Conservation (phyloP, 768 basidiomycete species). For the Tylopilus cervinicoccineus region DNA sequence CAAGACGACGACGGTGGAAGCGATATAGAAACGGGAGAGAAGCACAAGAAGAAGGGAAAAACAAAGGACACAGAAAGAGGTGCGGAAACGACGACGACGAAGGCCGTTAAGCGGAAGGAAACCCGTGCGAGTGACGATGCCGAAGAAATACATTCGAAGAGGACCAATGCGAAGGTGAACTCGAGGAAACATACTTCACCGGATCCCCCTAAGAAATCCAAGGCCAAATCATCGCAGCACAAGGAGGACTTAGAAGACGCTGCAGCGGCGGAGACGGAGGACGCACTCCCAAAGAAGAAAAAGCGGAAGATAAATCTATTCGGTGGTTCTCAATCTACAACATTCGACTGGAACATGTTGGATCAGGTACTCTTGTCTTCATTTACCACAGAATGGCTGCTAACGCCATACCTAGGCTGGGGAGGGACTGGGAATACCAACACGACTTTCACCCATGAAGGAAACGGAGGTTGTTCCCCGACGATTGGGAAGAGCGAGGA, state of each 20-base stretch:
- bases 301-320: constrained; percentile 70
- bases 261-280: constrained; percentile 21
- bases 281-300: constrained; percentile 52
- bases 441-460: constrained; percentile 62
- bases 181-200: constrained; percentile 19
- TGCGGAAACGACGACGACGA: constrained; percentile 26
- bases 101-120: constrained; percentile 24
- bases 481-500: constrained; percentile 32
- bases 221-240: constrained; percentile 11
- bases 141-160: constrained; percentile 14
- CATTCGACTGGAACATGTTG: constrained; percentile 45
- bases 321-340: constrained; percentile 35
- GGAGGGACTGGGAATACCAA: constrained; percentile 58
- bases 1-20: constrained; percentile 16
- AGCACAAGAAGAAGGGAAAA: constrained; percentile 27
- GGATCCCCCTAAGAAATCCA: constrained; percentile 21
- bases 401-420: constrained; percentile 25
- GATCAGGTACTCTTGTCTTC: constrained; percentile 31
- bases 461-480: constrained; percentile 47
- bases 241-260: constrained; percentile 17
- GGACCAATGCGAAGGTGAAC: constrained; percentile 15
- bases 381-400: not conserved
- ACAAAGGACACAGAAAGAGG: constrained; percentile 17
- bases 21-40: constrained; percentile 20
- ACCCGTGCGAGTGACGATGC: constrained; percentile 15